Base-by-base conservation (phyloP, 2,329 filamentous ascomycete species). In the Aspergillus costaricaensis region DNA sequence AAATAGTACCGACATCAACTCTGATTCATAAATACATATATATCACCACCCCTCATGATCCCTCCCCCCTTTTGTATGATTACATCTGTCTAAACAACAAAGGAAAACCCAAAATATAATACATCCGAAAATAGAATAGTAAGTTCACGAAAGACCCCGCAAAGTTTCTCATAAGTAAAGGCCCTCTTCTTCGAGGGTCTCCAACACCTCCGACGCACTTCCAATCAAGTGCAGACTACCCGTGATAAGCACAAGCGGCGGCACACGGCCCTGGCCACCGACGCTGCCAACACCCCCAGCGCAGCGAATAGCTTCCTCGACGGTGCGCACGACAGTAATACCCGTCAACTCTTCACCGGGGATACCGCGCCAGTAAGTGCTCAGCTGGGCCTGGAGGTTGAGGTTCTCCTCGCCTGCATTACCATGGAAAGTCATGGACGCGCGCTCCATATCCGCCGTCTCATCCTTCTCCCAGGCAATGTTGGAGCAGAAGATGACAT, bases 191-290 rank as follows among this genome's bases (percentile, higher is more conserved):
- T 50, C 47, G 25, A 50, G 25, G 4, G 47, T 50, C 25, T 50
- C 47, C 47, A 50, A 17, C 47, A 50, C 47, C 47, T 54, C 17
- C 36, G 30, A 54, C 17, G 51, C 32, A 25, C 51, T 54, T 2
- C 36, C 51, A n/a, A 54, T 43, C 21, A 54, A 54, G 10, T 54
- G 51, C 51, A 54, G 23, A 27, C 51, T 54, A 3, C 30, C 51
- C n/a, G 51, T 39, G 51, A 54, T 27, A 2, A 54, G 17, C 12
- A 54, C 51, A 9, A 53, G 47, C 25, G 25, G 47, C 10, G 32
- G 32, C 32, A 36, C 32, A 39, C 36, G 19, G 8, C 36, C 19
- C 39, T 41, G n/a, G 12, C 32, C 32, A 15, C 32, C 39, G 32
- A 54, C 36, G n/a, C 19, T 17, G 15, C 36, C 32, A 5, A 27